Percentiles rank a stretch among this genome's conserved stretches.
phyloP scores from a whole-genome alignment of 2,329 filamentous ascomycete genomes.

The Endothia cerciana region DNA sequence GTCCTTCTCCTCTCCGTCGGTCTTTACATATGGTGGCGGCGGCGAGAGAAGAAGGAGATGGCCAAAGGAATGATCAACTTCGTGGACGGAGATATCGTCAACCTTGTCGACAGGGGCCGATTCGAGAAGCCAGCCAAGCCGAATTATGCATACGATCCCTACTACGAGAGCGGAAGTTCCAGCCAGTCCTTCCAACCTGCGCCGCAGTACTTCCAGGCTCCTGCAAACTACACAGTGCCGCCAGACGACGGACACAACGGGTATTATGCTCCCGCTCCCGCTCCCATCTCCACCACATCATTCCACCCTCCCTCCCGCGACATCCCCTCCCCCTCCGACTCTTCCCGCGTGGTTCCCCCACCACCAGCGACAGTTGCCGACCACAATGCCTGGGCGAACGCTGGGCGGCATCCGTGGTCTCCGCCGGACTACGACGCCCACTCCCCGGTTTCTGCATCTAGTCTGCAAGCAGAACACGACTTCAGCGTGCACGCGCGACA shows the following conservation, averaged over 20 bases:
- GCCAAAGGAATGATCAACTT: slow-evolving; percentile 29
- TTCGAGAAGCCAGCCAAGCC: slow-evolving; percentile 27
- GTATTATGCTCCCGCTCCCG: slow-evolving; percentile 10
- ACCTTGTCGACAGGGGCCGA: slow-evolving; percentile 25
- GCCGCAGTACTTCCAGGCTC: slow-evolving; percentile 17
- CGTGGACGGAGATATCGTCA: slow-evolving; percentile 28
- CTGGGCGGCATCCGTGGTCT: slow-evolving; percentile 26
- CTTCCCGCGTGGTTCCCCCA: slow-evolving; percentile 4
- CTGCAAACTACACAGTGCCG: slow-evolving; percentile 16
- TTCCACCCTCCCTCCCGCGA: not conserved
- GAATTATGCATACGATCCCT: slow-evolving; percentile 26
- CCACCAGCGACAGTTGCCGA: slow-evolving; percentile 12
- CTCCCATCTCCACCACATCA: not conserved
- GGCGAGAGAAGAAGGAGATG: slow-evolving; percentile 25
- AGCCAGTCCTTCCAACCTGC: slow-evolving; percentile 25
- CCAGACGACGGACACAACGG: slow-evolving; percentile 12
- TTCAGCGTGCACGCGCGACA: slow-evolving; percentile 15
- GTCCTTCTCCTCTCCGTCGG: slow-evolving; percentile 20
- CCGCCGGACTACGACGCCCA: slow-evolving; percentile 27
- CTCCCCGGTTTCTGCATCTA: slow-evolving; percentile 22
- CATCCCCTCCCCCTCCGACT: slow-evolving; percentile 8
- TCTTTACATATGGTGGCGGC: slow-evolving; percentile 27
- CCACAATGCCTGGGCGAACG: slow-evolving; percentile 20
- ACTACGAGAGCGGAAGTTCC: slow-evolving; percentile 20
- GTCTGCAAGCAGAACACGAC: slow-evolving; percentile 17